Percentiles rank a stretch among this genome's conserved stretches.
phyloP scores from a whole-genome alignment of 768 basidiomycete species.

The Boletus sensibilis region DNA sequence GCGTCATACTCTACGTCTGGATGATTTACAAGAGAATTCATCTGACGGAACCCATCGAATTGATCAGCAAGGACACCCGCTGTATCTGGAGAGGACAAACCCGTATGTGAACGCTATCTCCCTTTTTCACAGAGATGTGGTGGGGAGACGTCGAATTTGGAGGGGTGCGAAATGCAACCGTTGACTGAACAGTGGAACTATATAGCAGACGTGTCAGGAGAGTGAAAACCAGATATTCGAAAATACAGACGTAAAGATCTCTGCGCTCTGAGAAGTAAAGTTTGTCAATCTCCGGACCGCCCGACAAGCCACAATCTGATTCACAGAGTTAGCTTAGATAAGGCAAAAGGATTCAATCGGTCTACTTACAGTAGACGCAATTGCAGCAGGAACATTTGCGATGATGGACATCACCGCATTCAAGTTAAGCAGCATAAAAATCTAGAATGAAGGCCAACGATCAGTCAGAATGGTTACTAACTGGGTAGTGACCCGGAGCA shows the following conservation, averaged over 20 bases:
- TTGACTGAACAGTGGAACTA: constrained; percentile 47
- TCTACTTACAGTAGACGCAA: constrained; percentile 57
- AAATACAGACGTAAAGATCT: constrained; percentile 50
- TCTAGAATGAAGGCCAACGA: constrained; percentile 18
- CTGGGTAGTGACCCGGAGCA: not conserved
- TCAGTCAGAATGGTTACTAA: constrained; percentile 3
- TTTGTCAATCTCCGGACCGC: constrained; percentile 66
- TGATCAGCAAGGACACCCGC: not conserved
- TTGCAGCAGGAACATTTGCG: constrained; percentile 69
- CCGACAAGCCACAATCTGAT: constrained; percentile 62
- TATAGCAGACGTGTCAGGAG: constrained; percentile 12
- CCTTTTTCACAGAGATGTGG: constrained; percentile 35
- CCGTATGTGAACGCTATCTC: constrained; percentile 61
- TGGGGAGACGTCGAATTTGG: constrained; percentile 27
- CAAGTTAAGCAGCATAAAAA: constrained; percentile 66
- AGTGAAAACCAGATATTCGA: constrained; percentile 22
- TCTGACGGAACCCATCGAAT: constrained; percentile 41
- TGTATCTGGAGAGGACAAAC: constrained; percentile 30
- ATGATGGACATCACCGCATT: constrained; percentile 76
- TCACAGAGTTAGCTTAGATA: not conserved
- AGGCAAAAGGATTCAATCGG: not conserved
- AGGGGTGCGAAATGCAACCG: constrained; percentile 57
- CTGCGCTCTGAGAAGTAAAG: constrained; percentile 48
- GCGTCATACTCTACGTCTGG: constrained; percentile 54
- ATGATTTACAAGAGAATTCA: constrained; percentile 61